phyloP scores from a whole-genome alignment of 371 early-diverging fungal species.

The Mortierella sp. region DNA sequence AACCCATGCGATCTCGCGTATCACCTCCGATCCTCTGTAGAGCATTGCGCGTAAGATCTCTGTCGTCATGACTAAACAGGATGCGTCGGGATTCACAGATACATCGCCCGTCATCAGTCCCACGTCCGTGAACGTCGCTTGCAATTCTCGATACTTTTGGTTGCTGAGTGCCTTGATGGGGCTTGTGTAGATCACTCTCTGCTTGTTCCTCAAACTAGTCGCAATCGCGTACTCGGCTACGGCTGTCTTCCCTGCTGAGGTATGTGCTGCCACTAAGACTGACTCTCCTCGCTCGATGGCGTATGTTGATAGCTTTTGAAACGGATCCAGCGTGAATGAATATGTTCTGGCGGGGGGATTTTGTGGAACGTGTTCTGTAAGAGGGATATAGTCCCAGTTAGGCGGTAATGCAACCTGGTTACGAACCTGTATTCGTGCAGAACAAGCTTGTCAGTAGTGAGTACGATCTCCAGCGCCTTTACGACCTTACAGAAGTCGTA shows the following conservation, averaged over 20 bases:
- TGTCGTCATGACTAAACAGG: slow-evolving; percentile 99
- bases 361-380: slow-evolving; percentile 83
- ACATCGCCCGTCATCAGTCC: slow-evolving; percentile 99
- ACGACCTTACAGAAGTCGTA: too few species aligned
- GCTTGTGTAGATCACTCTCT: slow-evolving; percentile 98
- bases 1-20: slow-evolving; percentile 99
- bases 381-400: slow-evolving; percentile 85
- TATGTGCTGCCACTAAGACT: slow-evolving; percentile 98
- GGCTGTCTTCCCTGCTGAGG: slow-evolving; percentile 99
- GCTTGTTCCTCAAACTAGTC: slow-evolving; percentile 89
- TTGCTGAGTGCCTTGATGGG: slow-evolving; percentile 99
- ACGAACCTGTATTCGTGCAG: slow-evolving; percentile 67
- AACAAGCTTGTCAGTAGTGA: background rate
- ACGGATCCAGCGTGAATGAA: slow-evolving; percentile 96
- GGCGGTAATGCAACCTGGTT: slow-evolving; percentile 96
- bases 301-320: slow-evolving; percentile 92
- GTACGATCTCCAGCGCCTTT: too few species aligned
- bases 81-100: slow-evolving; percentile 96
- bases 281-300: slow-evolving; percentile 96
- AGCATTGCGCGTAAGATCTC: slow-evolving; percentile 99
- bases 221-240: slow-evolving; percentile 99
- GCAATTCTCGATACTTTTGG: slow-evolving; percentile 99
- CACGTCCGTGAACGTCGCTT: slow-evolving; percentile 97
- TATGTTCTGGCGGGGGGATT: slow-evolving; percentile 88
- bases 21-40: slow-evolving; percentile 97